A percentile compares a stretch with the other conserved stretches of the same genome.
Conservation (phyloP, 495 filamentous ascomycete species). For the Trichocladium uniseriatum region DNA sequence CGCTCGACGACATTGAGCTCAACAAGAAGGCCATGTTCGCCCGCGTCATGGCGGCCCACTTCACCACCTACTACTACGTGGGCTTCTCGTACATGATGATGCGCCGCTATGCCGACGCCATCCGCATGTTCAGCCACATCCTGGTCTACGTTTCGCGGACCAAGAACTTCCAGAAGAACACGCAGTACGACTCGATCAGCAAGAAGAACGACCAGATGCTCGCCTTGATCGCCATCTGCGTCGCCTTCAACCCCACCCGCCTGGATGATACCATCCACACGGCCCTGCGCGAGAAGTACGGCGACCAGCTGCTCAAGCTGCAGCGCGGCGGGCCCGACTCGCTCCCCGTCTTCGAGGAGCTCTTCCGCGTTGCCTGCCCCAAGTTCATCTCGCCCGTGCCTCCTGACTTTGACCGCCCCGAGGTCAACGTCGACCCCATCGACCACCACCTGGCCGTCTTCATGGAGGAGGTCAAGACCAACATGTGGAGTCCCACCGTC, state of each 20-base stretch:
- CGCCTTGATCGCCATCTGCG: conserved; percentile 95
- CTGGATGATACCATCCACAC: conserved; percentile 99
- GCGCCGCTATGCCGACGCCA: conserved; percentile 96
- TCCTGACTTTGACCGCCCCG: conserved; percentile 91
- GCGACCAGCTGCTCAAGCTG: conserved; percentile 89
- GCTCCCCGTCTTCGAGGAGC: conserved; percentile 90
- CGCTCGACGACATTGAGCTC: conserved; percentile 96
- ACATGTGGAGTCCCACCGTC: conserved; percentile 90
- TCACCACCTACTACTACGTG: conserved; percentile 99
- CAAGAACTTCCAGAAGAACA: conserved; percentile 99
- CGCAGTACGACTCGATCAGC: conserved; percentile 92
- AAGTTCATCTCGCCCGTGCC: conserved; percentile 98
- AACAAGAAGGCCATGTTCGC: conserved; percentile 99
- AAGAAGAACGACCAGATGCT: conserved; percentile 99
- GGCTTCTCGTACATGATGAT: conserved; percentile 99
- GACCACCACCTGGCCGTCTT: conserved; percentile 96
- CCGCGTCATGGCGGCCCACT: conserved; percentile 97
- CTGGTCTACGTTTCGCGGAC: conserved; percentile 96
- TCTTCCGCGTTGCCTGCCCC: conserved; percentile 91
- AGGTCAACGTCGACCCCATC: conserved; percentile 89
- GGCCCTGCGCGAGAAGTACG: conserved; percentile 95
- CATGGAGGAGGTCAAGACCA: conserved; percentile 97
- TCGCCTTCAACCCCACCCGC: conserved; percentile 91
- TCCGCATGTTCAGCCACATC: conserved; percentile 99
- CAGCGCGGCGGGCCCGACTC: conserved; percentile 93